Conservation (phyloP, 345 rosid species). For the Citrus glauca region DNA sequence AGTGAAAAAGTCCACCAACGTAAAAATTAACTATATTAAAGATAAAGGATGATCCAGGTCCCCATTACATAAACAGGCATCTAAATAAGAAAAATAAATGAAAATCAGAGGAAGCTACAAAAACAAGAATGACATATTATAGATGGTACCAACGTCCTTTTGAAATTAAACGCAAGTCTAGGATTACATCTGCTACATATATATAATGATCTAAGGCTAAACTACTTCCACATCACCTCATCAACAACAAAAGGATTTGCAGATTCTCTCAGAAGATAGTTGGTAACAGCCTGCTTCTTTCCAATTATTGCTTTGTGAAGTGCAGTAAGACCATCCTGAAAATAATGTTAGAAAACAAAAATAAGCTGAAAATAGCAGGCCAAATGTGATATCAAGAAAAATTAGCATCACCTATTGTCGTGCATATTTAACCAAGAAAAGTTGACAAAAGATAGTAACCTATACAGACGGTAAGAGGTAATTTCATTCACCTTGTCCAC, state of each 20-base stretch:
- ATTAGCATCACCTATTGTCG: neutral
- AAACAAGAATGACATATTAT: neutral
- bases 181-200: neutral
- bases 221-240: slow-evolving; percentile 40
- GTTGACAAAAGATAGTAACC: neutral
- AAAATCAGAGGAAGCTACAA: neutral
- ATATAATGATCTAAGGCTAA: neutral
- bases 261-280: slow-evolving; percentile 87
- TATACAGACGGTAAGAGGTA: neutral
- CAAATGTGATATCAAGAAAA: neutral
- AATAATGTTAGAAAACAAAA: slow-evolving; percentile 12
- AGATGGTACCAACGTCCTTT: neutral
- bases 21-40: neutral
- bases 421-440: too few relatives aligned
- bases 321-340: slow-evolving; percentile 80
- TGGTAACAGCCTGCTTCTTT: slow-evolving; percentile 77
- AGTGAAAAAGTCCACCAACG: neutral
- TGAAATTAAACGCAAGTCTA: neutral
- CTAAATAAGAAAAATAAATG: neutral
- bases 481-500: slow-evolving; percentile 52
- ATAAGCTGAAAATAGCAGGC: neutral
- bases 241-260: slow-evolving; percentile 80
- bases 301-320: slow-evolving; percentile 79
- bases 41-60: neutral
- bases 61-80: neutral